These are phyloP conservation scores for Ogataea methylovora DNA, from an alignment of 805 yeast genomes.

Conservation along the genomic window DNA sequence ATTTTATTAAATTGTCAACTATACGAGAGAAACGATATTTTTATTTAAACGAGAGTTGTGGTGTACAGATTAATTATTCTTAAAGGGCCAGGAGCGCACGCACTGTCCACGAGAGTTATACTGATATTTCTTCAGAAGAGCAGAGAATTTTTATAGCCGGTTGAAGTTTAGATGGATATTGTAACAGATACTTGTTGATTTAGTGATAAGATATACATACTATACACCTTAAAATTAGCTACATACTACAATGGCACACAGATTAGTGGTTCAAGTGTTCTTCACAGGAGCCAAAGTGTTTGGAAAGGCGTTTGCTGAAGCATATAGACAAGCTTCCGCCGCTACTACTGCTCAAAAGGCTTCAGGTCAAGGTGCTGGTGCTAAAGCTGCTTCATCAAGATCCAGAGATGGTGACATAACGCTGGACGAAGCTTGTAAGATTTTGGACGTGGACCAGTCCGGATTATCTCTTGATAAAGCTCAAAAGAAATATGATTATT, in stretches of 20 bases:
- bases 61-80: too few species aligned
- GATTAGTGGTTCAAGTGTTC: constrained; percentile 81
- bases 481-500: constrained; percentile 65
- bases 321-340: constrained; percentile 93
- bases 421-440: constrained; percentile 86
- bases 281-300: constrained; percentile 94
- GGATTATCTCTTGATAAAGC: constrained; percentile 50
- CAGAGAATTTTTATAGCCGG: too few species aligned
- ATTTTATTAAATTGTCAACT: too few species aligned
- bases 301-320: constrained; percentile 94
- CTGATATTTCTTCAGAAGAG: too few species aligned
- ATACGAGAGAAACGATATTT: too few species aligned
- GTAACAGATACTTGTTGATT: too few species aligned
- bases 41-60: too few species aligned
- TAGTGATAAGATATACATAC: too few species aligned
- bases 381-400: constrained; percentile 35
- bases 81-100: too few species aligned
- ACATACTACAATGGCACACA: constrained; percentile 78
- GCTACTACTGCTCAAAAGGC: constrained; percentile 63
- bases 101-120: too few species aligned
- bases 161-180: too few species aligned
- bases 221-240: too few species aligned
- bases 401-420: constrained; percentile 70
- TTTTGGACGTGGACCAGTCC: constrained; percentile 66
- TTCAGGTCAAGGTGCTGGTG: constrained; percentile 7